Conservation (phyloP, 2,329 filamentous ascomycete species). For the Stachybotrys chartarum region DNA sequence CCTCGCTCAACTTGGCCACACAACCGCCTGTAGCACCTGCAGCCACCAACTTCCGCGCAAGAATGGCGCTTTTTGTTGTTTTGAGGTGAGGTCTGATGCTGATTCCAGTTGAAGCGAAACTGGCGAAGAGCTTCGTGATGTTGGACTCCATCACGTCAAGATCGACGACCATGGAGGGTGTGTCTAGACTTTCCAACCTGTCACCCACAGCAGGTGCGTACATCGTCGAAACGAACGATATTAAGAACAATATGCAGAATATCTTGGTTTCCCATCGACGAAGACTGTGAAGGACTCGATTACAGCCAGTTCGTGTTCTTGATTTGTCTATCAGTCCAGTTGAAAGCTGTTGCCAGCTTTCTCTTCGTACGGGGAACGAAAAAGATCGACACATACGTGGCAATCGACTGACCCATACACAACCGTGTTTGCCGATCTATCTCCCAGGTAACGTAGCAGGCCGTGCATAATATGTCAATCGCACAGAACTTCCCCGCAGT, state of each 20-base stretch:
- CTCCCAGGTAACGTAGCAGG: neutral
- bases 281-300: too few relatives aligned
- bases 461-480: neutral
- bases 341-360: neutral
- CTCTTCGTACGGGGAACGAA: neutral
- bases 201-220: constrained; percentile 6
- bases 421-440: neutral
- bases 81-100: constrained; percentile 45
- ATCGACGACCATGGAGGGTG: constrained; percentile 49
- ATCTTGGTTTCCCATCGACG: too few relatives aligned
- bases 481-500: neutral
- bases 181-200: constrained; percentile 31
- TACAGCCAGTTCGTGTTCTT: neutral
- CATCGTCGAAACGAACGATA: neutral
- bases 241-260: neutral
- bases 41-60: constrained; percentile 33
- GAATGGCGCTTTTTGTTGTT: constrained; percentile 40
- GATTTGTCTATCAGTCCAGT: neutral
- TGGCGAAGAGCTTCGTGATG: constrained; percentile 36
- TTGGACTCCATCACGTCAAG: constrained; percentile 44
- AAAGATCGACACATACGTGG: neutral
- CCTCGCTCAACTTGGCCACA: constrained; percentile 43
- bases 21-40: constrained; percentile 44
- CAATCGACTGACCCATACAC: too few relatives aligned
- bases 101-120: constrained; percentile 35